phyloP scores from a whole-genome alignment of 306 rosid genomes.

The Vachellia pachyceras region DNA sequence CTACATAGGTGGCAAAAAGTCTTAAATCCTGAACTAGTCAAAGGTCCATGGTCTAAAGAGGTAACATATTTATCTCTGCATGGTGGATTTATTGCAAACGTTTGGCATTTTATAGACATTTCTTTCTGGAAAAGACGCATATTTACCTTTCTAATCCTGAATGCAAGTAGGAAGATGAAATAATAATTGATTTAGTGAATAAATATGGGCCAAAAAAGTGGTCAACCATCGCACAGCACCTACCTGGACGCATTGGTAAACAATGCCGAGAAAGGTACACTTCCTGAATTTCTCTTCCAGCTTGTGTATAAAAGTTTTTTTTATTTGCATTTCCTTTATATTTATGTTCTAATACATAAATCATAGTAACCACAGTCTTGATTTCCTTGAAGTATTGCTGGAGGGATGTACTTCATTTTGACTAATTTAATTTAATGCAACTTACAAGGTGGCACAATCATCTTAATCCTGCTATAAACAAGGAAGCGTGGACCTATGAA shows the following conservation, averaged over 20 bases:
- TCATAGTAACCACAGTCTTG: slow-evolving; percentile 9
- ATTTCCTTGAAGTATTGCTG: slow-evolving; percentile 29
- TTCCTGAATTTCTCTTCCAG: neutral
- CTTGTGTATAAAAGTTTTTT: neutral
- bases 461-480: slow-evolving; percentile 94
- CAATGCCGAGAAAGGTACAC: slow-evolving; percentile 99
- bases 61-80: slow-evolving; percentile 50
- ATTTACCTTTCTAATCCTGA: slow-evolving; percentile 35
- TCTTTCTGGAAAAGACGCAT: slow-evolving; percentile 1
- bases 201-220: slow-evolving; percentile 93
- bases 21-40: slow-evolving; percentile 93
- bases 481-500: slow-evolving; percentile 98
- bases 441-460: slow-evolving; percentile 95
- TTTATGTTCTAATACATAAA: neutral
- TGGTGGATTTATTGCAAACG: slow-evolving; percentile 3
- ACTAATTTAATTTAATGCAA: slow-evolving; percentile 30
- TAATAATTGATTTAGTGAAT: slow-evolving; percentile 73
- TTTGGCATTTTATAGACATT: slow-evolving; percentile 2
- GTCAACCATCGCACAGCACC: slow-evolving; percentile 88
- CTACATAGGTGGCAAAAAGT: slow-evolving; percentile 99
- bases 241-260: slow-evolving; percentile 98
- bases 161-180: slow-evolving; percentile 83
- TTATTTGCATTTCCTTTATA: neutral
- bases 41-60: slow-evolving; percentile 99
- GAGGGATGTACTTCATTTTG: slow-evolving; percentile 7